Conservation (phyloP, 768 basidiomycete species). For the Mrakia gelida region DNA sequence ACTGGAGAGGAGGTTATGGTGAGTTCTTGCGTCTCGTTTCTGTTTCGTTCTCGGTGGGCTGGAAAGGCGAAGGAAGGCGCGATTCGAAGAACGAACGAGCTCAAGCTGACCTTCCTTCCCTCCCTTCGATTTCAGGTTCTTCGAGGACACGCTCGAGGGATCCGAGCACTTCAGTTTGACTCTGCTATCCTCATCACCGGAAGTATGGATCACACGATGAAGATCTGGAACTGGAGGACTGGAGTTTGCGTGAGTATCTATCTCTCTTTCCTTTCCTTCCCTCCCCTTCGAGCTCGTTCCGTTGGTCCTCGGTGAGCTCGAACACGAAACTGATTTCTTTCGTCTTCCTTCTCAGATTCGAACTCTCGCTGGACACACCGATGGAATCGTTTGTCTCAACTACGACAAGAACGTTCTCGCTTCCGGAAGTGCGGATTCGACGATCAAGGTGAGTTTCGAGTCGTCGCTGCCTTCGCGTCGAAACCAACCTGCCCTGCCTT, state of each 20-base stretch:
- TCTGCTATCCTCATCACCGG: constrained; percentile 91
- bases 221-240: constrained; percentile 92
- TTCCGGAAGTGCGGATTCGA: constrained; percentile 88
- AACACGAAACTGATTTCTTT: background rate
- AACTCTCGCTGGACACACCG: constrained; percentile 82
- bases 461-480: background rate
- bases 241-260: constrained; percentile 60
- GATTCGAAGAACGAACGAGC: background rate
- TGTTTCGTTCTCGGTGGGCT: no score
- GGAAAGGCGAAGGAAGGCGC: no score
- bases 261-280: background rate
- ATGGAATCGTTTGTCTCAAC: constrained; percentile 83
- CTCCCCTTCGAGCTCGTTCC: background rate
- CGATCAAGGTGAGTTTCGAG: constrained; percentile 70
- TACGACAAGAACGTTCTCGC: constrained; percentile 89
- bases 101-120: background rate
- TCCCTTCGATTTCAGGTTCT: constrained; percentile 43
- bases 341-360: constrained; percentile 50
- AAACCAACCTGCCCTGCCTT: no score
- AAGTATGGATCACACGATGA: constrained; percentile 90
- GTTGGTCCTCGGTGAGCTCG: background rate
- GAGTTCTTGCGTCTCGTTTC: background rate
- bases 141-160: constrained; percentile 84
- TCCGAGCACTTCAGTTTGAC: constrained; percentile 91
- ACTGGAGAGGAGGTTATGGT: constrained; percentile 76